Conservation (phyloP, 106 monocot genomes). For the Vanilla planifolia region DNA sequence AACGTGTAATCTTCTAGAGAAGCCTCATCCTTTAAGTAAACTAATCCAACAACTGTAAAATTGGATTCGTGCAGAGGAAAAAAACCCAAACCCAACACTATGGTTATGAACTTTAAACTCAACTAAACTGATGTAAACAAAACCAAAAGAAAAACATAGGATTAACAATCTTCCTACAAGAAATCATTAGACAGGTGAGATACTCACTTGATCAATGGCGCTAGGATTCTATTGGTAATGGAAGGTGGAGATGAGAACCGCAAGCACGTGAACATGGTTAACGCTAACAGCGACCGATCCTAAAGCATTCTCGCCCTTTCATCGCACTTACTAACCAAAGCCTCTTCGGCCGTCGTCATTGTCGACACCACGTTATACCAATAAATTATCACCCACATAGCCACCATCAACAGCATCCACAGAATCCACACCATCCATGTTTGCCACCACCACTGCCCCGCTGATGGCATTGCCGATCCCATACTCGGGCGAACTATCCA, state of each 20-base stretch:
- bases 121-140: too few species aligned
- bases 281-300: conserved; percentile 88
- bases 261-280: conserved; percentile 89
- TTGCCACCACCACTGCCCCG: conserved; percentile 23
- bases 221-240: conserved; percentile 70
- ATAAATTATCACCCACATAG: conserved; percentile 27
- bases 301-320: conserved; percentile 89
- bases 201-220: conserved; percentile 74
- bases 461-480: conserved; percentile 13
- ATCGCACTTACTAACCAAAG: conserved; percentile 81
- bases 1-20: too few species aligned
- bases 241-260: conserved; percentile 84
- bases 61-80: background rate
- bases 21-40: too few species aligned
- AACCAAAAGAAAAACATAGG: too few species aligned
- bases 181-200: background rate
- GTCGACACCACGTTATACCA: conserved; percentile 27
- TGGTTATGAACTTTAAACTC: too few species aligned
- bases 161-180: too few species aligned
- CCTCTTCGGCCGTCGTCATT: conserved; percentile 50
- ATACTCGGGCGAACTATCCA: background rate
- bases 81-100: too few species aligned
- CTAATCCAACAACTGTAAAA: background rate
- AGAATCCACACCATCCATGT: conserved; percentile 18
- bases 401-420: conserved; percentile 24